Evolutionary conservation across 139 green algal species (phyloP).

Genomic region (Volvox africanus): DNA sequence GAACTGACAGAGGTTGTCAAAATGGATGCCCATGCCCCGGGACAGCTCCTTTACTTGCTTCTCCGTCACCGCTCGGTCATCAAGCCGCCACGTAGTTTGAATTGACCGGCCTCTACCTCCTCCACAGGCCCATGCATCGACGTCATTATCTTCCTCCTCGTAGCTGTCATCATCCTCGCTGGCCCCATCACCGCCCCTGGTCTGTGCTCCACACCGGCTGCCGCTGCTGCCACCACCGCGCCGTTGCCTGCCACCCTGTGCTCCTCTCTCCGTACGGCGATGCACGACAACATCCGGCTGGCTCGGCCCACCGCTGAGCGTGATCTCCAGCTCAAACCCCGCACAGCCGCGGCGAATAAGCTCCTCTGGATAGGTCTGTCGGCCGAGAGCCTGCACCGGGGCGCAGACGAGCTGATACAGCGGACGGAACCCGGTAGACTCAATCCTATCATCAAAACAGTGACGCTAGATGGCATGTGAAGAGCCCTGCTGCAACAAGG

Average conservation of each 20-base stretch:
- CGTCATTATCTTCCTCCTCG: not conserved
- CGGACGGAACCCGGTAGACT: not conserved
- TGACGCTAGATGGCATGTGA: too few relatives aligned
- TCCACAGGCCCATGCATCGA: not conserved
- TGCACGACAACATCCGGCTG: conserved; percentile 51
- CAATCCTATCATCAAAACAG: too few relatives aligned
- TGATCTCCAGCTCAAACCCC: conserved; percentile 76
- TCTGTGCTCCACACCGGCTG: not conserved
- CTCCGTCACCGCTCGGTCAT: conserved; percentile 22
- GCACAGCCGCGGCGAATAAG: conserved; percentile 81
- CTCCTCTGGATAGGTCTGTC: conserved; percentile 56
- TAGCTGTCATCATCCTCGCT: not conserved
- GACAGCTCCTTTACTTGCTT: conserved; percentile 74
- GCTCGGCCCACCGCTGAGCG: conserved; percentile 63
- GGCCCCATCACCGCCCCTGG: not conserved
- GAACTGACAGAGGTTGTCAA: conserved; percentile 96
- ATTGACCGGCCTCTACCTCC: not conserved
- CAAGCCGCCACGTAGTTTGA: not conserved
- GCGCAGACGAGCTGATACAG: not conserved
- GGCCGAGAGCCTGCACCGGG: conserved; percentile 74
- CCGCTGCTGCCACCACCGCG: not conserved
- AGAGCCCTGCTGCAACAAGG: too few relatives aligned
- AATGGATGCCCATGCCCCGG: conserved; percentile 87
- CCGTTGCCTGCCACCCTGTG: not conserved
- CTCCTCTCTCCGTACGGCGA: conserved; percentile 40